Evolutionary conservation across 2,329 filamentous ascomycete genomes (phyloP), one percentile per base, ranked within the genome.

Genomic region (Paracoccidioides lutzii): DNA sequence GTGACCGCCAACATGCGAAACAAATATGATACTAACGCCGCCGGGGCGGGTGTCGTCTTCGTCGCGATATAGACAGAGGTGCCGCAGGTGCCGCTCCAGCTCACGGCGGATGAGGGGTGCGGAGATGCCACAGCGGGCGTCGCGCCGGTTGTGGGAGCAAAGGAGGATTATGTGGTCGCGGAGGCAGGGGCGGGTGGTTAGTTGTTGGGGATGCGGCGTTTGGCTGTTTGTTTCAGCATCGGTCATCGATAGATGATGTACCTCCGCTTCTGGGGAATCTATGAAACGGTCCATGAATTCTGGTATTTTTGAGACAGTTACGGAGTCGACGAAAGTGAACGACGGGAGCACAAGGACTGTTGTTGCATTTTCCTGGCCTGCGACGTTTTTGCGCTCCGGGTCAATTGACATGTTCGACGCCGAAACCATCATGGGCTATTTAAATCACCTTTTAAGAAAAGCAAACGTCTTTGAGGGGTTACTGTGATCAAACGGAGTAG

Each of bases 1-100:
- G 76, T 98, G 93, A 0, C 93, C 93, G 33, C 93, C 93, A 1
- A 96, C 90, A 66, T 98, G 93, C 61, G 84, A 91, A 66, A 97
- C 94, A 67, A 95, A 97, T 73, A 95, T 95, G 60, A 98, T 87
- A 0, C 88, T 90, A 4, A 95, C 91, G 14, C 93, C 93, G 9
- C 91, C 91, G 0, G 90, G 89, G 55, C 93, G 76, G 69, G 89
- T 83, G 68, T 97, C 93, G 66, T 94, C 83, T 45, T 93, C 73
- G 67, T 97, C 91, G 41, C 93, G 84, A 69, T 86, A 89, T 28
- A 98, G 74, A 0, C 90, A 90, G 6, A 95, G 76, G 0, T 88
- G 87, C 0, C 90, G 84, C 38, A 97, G 79, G 67, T 96, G 89
- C 1, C 91, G 81, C 75, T 95, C 89, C 54, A 98, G 81, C 72